A percentile compares a stretch with the other conserved stretches of the same genome.
Conservation (phyloP, 2,329 filamentous ascomycete species). For the Penicillium sp. region DNA sequence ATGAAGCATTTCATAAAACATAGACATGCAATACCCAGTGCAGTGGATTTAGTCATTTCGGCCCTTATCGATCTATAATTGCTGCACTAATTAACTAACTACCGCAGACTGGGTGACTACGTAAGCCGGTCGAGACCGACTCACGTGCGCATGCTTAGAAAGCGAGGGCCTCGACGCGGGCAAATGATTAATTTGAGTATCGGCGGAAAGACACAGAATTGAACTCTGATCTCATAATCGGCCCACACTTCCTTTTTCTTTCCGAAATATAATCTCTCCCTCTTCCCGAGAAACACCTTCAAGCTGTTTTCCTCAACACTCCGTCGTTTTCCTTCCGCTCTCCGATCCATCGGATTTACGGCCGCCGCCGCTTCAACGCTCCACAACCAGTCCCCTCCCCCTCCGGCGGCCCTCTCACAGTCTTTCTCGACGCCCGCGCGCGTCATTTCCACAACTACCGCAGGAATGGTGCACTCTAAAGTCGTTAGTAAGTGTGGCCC, state of each 20-base stretch:
- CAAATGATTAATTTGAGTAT: conserved; percentile 23
- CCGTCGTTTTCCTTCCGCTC: conserved; percentile 62
- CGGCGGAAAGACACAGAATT: conserved; percentile 10
- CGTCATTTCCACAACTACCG: conserved; percentile 38
- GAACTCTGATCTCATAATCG: conserved; percentile 17
- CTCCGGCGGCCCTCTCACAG: conserved; percentile 35
- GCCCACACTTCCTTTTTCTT: conserved; percentile 16
- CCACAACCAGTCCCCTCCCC: conserved; percentile 56
- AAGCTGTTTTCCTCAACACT: conserved; percentile 91
- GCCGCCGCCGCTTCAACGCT: conserved; percentile 70
- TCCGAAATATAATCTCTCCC: conserved; percentile 9
- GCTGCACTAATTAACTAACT: neutral
- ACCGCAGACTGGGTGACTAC: neutral
- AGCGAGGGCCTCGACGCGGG: conserved; percentile 23
- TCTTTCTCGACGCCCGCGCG: conserved; percentile 40
- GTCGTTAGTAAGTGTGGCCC: conserved; percentile 70
- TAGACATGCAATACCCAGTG: neutral
- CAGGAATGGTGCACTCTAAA: conserved; percentile 81
- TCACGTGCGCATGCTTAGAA: conserved; percentile 23
- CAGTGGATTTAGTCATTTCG: neutral
- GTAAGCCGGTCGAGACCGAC: conserved; percentile 10
- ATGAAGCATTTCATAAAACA: neutral
- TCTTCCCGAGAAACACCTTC: conserved; percentile 52
- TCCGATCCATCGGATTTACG: conserved; percentile 72
- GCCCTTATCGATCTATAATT: neutral